These are phyloP conservation scores for Chloropicon primus DNA, from an alignment of 139 green algal genomes.

Conservation along the genomic window DNA sequence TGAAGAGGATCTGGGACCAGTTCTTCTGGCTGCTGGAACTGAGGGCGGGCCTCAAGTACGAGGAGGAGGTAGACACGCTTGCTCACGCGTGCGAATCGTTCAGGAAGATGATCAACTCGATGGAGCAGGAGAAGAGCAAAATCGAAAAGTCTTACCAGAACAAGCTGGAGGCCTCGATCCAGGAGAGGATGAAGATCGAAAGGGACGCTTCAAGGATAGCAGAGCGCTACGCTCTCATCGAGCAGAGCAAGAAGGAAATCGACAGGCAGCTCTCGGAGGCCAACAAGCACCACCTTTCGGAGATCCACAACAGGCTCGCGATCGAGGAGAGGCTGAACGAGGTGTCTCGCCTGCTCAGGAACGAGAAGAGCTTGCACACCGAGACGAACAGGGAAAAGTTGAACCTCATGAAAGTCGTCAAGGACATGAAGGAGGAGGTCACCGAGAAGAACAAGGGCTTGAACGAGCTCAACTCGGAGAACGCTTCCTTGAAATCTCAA, in stretches of 20 bases:
- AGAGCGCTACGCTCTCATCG: neutral
- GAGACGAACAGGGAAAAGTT: neutral
- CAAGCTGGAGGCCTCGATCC: neutral
- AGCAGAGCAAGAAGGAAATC: neutral
- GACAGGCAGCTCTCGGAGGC: neutral
- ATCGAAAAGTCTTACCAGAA: neutral
- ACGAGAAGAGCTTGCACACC: neutral
- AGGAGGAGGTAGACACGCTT: neutral
- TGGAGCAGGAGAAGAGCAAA: neutral
- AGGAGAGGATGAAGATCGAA: neutral
- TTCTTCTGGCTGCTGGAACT: conserved; percentile 19
- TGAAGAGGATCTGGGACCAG: conserved; percentile 30
- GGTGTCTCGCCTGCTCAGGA: neutral
- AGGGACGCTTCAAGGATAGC: neutral
- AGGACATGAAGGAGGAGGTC: neutral
- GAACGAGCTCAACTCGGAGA: neutral
- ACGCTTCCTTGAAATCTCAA: neutral
- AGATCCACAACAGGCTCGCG: neutral
- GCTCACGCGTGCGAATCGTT: neutral
- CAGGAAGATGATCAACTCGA: neutral
- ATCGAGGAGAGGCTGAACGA: neutral
- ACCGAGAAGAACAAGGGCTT: neutral
- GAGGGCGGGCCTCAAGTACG: conserved; percentile 5
- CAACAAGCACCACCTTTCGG: neutral
- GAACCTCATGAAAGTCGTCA: neutral